Percentiles rank a stretch among this genome's conserved stretches.
phyloP scores from a whole-genome alignment of 2,329 filamentous ascomycete species.

The Dactylellina parvicollis region DNA sequence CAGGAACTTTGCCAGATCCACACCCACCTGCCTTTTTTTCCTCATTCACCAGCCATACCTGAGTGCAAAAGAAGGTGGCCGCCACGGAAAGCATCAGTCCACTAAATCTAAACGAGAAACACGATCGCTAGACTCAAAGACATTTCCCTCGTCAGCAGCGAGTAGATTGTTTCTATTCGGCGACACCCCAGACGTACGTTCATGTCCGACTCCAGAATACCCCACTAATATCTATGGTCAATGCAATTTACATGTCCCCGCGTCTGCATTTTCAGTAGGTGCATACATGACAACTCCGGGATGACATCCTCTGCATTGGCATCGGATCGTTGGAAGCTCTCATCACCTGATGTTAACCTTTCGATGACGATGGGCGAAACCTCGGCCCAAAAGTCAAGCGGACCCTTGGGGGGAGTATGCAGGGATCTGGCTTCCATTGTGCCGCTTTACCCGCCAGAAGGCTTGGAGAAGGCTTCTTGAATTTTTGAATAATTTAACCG shows the following conservation, averaged over 20 bases:
- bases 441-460: slow-evolving; percentile 49
- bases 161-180: slow-evolving; percentile 1
- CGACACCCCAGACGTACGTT: slow-evolving; percentile 21
- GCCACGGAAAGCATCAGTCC: slow-evolving; percentile 29
- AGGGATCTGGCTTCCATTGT: slow-evolving; percentile 35
- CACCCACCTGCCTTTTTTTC: background rate
- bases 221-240: too few species aligned
- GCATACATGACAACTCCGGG: background rate
- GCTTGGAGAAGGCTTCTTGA: slow-evolving; percentile 33
- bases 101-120: slow-evolving; percentile 47
- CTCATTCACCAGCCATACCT: background rate
- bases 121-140: slow-evolving; percentile 2
- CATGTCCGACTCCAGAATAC: slow-evolving; percentile 26
- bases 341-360: background rate
- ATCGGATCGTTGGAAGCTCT: background rate
- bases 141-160: slow-evolving; percentile 36
- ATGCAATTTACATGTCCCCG: too few species aligned
- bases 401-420: background rate
- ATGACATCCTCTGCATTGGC: background rate
- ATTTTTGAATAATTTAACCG: slow-evolving; percentile 44
- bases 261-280: background rate
- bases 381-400: background rate
- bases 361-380: background rate
- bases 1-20: background rate
- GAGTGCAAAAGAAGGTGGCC: background rate